These are phyloP conservation scores for Cerrena zonata DNA, from an alignment of 1,284 basidiomycete genomes.

Conservation along the genomic window DNA sequence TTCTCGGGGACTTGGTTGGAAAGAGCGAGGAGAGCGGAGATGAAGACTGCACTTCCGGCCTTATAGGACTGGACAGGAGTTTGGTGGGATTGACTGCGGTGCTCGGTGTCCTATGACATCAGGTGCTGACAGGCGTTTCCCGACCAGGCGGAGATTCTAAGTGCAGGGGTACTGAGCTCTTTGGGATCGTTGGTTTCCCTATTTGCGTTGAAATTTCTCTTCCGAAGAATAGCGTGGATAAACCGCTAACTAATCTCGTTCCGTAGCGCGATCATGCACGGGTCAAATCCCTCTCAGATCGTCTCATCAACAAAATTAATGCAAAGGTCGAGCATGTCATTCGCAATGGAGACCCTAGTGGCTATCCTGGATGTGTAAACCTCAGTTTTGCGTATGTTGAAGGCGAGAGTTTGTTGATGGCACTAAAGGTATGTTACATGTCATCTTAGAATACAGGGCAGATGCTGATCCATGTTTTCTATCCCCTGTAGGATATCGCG, in stretches of 20 bases:
- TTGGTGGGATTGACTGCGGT: constrained; percentile 24
- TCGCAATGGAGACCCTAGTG: constrained; percentile 86
- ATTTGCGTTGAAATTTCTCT: neutral
- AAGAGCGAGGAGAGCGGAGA: too few relatives aligned
- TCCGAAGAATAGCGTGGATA: neutral
- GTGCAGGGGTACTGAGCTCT: constrained; percentile 88
- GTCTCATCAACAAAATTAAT: constrained; percentile 79
- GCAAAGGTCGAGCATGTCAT: constrained; percentile 84
- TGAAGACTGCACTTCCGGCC: constrained; percentile 42
- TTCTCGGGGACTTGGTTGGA: too few relatives aligned
- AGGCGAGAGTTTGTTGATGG: constrained; percentile 96
- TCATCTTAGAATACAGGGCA: neutral
- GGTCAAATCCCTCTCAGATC: constrained; percentile 73
- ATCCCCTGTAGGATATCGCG: constrained; percentile 74
- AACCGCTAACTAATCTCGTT: neutral
- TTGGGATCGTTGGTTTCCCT: neutral
- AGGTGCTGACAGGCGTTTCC: constrained; percentile 17
- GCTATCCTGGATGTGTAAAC: constrained; percentile 91
- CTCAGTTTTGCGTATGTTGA: constrained; percentile 96
- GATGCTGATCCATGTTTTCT: too few relatives aligned
- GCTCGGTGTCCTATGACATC: constrained; percentile 13
- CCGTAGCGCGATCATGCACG: constrained; percentile 77
- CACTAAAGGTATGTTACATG: constrained; percentile 75
- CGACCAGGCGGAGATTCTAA: constrained; percentile 56
- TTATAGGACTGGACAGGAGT: constrained; percentile 18